phyloP scores from a whole-genome alignment of 495 filamentous ascomycete genomes.

The Evernia prunastri region DNA sequence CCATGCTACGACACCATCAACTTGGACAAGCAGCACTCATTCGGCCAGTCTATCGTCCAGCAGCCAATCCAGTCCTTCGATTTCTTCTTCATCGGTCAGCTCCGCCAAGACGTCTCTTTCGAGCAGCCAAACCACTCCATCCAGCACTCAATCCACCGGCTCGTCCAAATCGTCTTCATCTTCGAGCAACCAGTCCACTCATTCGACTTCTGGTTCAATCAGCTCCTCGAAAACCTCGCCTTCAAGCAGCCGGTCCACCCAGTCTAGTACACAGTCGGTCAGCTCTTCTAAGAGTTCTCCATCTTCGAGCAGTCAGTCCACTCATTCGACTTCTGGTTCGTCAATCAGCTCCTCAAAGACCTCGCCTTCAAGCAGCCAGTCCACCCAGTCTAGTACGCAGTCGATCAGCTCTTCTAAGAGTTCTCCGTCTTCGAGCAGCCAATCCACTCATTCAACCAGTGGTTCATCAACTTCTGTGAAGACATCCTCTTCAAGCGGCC shows the following conservation, averaged over 20 bases:
- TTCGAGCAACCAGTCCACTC: not conserved
- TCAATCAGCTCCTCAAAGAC: no score
- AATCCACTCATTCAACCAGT: not conserved
- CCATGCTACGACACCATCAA: no score
- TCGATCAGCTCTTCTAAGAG: no score
- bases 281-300: not conserved
- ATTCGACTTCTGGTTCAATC: not conserved
- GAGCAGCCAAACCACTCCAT: not conserved
- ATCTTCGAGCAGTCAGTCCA: not conserved
- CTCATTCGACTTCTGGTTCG: no score
- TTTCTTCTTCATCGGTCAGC: not conserved
- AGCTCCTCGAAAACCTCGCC: not conserved
- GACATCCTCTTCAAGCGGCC: no score
- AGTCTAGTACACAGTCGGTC: not conserved
- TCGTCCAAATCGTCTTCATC: not conserved
- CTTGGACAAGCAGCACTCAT: not conserved
- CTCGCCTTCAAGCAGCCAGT: not conserved
- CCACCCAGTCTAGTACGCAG: not conserved
- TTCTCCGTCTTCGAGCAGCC: not conserved
- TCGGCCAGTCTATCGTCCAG: not conserved
- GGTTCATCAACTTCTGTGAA: not conserved
- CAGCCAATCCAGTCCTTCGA: not conserved
- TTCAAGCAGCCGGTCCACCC: not conserved
- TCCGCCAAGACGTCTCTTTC: not conserved
- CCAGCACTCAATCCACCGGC: not conserved